These are phyloP conservation scores for Pezicula rhizophila DNA, from an alignment of 2,329 filamentous ascomycete species.

Conservation along the genomic window DNA sequence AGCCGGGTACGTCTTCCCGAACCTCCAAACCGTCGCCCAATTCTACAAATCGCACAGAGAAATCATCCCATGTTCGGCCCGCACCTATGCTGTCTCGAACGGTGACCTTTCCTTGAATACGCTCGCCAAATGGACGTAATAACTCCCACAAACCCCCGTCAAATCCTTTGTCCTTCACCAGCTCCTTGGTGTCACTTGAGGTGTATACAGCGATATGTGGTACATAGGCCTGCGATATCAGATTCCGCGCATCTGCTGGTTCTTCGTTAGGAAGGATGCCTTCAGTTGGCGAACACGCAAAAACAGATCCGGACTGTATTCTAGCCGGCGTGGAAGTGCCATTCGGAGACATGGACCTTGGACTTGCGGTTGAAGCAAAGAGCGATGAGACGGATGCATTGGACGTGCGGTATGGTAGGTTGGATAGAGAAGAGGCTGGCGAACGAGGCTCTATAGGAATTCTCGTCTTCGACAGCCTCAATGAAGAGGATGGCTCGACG, in stretches of 20 bases:
- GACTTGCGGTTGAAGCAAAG: slow-evolving; percentile 61
- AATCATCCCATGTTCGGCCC: slow-evolving; percentile 81
- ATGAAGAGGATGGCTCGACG: slow-evolving; percentile 58
- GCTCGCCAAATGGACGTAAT: slow-evolving; percentile 85
- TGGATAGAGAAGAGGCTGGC: slow-evolving; percentile 40
- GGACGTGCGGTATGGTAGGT: slow-evolving; percentile 46
- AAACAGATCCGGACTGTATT: slow-evolving; percentile 52
- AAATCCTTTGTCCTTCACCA: slow-evolving; percentile 81
- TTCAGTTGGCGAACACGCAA: slow-evolving; percentile 34
- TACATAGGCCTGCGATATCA: slow-evolving; percentile 80
- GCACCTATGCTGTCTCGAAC: slow-evolving; percentile 85
- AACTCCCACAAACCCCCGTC: slow-evolving; percentile 76
- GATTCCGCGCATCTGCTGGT: slow-evolving; percentile 45
- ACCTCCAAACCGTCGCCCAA: slow-evolving; percentile 55
- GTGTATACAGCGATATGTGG: slow-evolving; percentile 83
- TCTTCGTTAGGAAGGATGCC: slow-evolving; percentile 18
- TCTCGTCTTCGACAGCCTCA: slow-evolving; percentile 56
- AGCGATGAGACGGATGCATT: slow-evolving; percentile 55
- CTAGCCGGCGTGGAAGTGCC: slow-evolving; percentile 53
- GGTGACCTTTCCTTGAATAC: slow-evolving; percentile 78
- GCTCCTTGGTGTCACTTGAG: slow-evolving; percentile 77
- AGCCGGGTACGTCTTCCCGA: slow-evolving; percentile 36
- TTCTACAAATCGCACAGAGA: slow-evolving; percentile 76
- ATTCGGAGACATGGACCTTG: slow-evolving; percentile 61
- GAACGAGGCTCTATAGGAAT: slow-evolving; percentile 43